Base-by-base conservation (phyloP, 2,329 filamentous ascomycete species). In the Claviceps pazoutovae region DNA sequence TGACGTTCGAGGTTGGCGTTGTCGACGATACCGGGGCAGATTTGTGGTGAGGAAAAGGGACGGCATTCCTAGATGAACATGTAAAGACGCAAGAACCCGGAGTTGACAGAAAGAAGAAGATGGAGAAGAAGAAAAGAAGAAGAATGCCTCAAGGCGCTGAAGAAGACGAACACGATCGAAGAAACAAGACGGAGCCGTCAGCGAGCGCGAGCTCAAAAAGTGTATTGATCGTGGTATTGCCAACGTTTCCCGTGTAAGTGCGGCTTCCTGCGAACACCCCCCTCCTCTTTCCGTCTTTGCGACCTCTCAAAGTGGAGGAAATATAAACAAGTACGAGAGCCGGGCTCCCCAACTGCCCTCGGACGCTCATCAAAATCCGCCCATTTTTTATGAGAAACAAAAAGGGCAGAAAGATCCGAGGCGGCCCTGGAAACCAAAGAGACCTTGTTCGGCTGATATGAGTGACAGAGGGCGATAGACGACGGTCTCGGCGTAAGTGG, bases 341-440 rank as follows among this genome's bases (percentile, higher is more conserved):
- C 43, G 46, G 30, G 23, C 48, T 50, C 36, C 50, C 48, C 42
- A 47, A 19, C 42, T 50, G 50, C 53, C 44, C 47, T 54, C 41
- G 50, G 34, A 38, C 37, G 17, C 30, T 49, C 53, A 54, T 50
- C 48, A 47, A 42, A 54, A 34, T 54, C 55, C 51, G 52, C 57
- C 60, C 62, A 64, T 63, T 57, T 55, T 49, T 58, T 55, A 58
- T 46, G 57, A 52, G 46, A 49, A 59, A 53, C 39, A 50, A 54
- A 52, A 54, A 55, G 49, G 44, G 49, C 21, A 49, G 41, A 47
- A 46, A 48, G 50, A 53, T 37, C 49, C 53, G 48, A 51, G 43
- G 44, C 48, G 38, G 53, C 49, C 54, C 51, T 55, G 46, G 47
- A 55, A 46, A 38, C 50, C 42, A 53, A 54, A 50, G 16, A 50